phyloP scores from a whole-genome alignment of 768 basidiomycete species.

The Cantharellus cinnabarinus region DNA sequence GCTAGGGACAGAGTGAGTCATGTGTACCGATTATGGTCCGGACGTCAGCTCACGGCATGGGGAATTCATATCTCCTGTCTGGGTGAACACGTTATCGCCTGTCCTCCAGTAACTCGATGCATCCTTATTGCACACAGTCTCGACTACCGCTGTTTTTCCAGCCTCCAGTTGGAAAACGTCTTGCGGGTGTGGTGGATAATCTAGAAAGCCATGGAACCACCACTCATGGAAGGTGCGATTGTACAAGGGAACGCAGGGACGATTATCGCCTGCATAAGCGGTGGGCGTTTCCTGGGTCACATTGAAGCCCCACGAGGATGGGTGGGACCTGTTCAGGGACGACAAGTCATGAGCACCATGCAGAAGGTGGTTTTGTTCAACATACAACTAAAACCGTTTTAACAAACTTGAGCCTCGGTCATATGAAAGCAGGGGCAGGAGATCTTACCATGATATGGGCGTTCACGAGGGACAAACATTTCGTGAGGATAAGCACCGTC shows the following conservation, averaged over 20 bases:
- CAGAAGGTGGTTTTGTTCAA: too few relatives aligned
- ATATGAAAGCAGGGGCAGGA: too few relatives aligned
- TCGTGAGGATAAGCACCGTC: too few relatives aligned
- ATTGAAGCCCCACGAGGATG: conserved; percentile 49
- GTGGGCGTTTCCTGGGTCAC: conserved; percentile 23
- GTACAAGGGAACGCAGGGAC: conserved; percentile 27
- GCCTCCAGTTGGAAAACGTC: background rate
- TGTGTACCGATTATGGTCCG: background rate
- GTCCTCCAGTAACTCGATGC: conserved; percentile 33
- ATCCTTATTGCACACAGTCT: conserved; percentile 39
- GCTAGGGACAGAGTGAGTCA: background rate
- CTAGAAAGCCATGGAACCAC: conserved; percentile 8
- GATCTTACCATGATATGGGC: too few relatives aligned
- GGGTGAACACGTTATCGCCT: background rate
- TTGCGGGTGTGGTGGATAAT: background rate
- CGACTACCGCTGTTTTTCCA: conserved; percentile 10
- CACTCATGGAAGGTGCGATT: conserved; percentile 23
- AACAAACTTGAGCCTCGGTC: too few relatives aligned
- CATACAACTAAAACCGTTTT: too few relatives aligned
- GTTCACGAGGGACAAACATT: too few relatives aligned
- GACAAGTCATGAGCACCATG: too few relatives aligned
- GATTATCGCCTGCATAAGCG: conserved; percentile 32
- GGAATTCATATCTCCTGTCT: conserved; percentile 22
- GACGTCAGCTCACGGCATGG: background rate
- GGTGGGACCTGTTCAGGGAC: conserved; percentile 13